Evolutionary conservation across 2,329 filamentous ascomycete species (phyloP).

Genomic region (Sporothrix globosa): DNA sequence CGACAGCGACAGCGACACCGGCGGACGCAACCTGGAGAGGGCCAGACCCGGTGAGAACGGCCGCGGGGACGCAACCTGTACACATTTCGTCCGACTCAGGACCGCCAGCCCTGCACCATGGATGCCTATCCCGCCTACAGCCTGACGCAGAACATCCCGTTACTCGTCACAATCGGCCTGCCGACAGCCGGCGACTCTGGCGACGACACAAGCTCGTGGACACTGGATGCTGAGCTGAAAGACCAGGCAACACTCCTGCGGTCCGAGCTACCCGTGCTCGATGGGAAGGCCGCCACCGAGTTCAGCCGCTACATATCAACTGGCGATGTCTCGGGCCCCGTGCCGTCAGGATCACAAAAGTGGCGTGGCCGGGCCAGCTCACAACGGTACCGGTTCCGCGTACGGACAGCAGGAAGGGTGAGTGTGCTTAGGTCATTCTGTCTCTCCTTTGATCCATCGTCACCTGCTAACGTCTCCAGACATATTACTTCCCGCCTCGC

Average conservation of each 20-base stretch:
- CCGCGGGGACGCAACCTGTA: not conserved
- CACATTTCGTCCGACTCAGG: not conserved
- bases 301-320: conserved; percentile 68
- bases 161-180: conserved; percentile 81
- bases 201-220: conserved; percentile 43
- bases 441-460: too few relatives aligned
- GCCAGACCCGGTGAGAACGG: not conserved
- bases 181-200: conserved; percentile 40
- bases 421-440: conserved; percentile 43
- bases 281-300: conserved; percentile 65
- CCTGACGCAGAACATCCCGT: conserved; percentile 82
- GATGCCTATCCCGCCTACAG: conserved; percentile 79
- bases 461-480: conserved; percentile 44
- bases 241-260: conserved; percentile 64
- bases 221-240: conserved; percentile 56
- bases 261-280: conserved; percentile 71
- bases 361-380: conserved; percentile 66
- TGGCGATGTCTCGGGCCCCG: conserved; percentile 62
- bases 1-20: not conserved
- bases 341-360: conserved; percentile 44
- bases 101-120: conserved; percentile 54
- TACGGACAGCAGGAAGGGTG: conserved; percentile 81
- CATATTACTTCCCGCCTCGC: conserved; percentile 60
- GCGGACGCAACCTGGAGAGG: not conserved
- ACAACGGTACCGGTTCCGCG: conserved; percentile 63